These are phyloP conservation scores for Zopfochytrium polystomum DNA, from an alignment of 371 early-diverging fungal species.

Conservation along the genomic window DNA sequence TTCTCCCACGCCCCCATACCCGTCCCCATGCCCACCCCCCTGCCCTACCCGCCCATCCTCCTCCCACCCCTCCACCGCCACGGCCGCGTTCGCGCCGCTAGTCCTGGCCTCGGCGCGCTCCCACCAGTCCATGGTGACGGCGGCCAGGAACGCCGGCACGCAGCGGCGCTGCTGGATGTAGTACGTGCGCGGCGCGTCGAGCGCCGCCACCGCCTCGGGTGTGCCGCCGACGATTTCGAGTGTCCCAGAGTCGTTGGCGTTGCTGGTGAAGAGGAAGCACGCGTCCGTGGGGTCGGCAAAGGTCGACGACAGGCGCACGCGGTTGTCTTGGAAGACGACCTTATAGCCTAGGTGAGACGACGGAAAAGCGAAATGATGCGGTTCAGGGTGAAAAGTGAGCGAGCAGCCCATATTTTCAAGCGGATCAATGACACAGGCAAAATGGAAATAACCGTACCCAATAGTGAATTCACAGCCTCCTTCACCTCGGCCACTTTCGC, in stretches of 20 bases:
- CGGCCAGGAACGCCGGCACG: conserved; percentile 77
- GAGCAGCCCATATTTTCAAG: background rate
- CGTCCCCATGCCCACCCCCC: no score
- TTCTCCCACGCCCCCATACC: no score
- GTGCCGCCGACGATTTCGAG: conserved; percentile 64
- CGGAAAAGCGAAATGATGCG: background rate
- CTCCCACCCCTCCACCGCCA: no score
- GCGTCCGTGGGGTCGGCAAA: conserved; percentile 56
- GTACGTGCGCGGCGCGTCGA: conserved; percentile 55
- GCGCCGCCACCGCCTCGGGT: conserved; percentile 54
- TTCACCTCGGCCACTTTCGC: conserved; percentile 63
- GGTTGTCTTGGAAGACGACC: conserved; percentile 66
- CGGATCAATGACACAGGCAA: background rate
- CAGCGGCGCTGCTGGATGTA: conserved; percentile 65
- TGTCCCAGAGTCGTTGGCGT: conserved; percentile 55
- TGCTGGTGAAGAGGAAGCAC: conserved; percentile 63
- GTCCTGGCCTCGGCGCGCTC: no score
- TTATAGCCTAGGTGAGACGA: conserved; percentile 59
- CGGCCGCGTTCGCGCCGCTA: no score
- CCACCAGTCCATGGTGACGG: conserved; percentile 64
- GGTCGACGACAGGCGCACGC: conserved; percentile 66
- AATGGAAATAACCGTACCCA: conserved; percentile 34
- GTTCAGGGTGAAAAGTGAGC: background rate
- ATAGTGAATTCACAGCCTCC: conserved; percentile 62
- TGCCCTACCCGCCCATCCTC: no score